These are phyloP conservation scores for Stentor roeselii DNA, from an alignment of 73 alveolate species.

Conservation along the genomic window DNA sequence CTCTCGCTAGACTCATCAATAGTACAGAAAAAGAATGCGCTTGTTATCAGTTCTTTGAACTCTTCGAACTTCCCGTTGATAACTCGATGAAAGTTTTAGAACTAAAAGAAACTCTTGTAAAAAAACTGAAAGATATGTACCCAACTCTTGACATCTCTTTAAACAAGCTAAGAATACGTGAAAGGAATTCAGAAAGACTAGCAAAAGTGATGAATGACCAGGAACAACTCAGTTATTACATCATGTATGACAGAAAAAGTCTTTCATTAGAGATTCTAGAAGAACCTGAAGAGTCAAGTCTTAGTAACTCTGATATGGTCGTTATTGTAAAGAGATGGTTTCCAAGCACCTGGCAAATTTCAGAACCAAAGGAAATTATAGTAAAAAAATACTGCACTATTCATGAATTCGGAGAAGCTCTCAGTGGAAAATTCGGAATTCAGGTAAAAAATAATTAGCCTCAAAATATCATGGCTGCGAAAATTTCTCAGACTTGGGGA, in stretches of 20 bases:
- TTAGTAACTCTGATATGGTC: background rate
- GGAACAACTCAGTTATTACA: background rate
- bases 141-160: background rate
- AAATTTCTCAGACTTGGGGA: constrained; percentile 3
- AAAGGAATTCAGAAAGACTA: background rate
- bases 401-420: background rate
- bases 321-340: background rate
- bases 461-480: background rate
- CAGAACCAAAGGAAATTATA: constrained; percentile 13
- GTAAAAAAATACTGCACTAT: background rate
- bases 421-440: background rate
- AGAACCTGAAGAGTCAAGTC: background rate
- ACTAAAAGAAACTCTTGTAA: background rate
- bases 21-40: background rate
- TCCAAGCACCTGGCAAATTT: constrained; percentile 26
- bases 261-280: background rate
- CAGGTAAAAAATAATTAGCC: background rate
- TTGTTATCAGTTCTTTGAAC: background rate
- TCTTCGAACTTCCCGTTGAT: constrained; percentile 13
- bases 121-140: background rate
- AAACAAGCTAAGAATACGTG: background rate
- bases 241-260: constrained; percentile 1
- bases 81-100: background rate
- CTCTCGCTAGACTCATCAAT: background rate
- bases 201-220: background rate